These are phyloP conservation scores for Leccinum rimulosum DNA, from an alignment of 768 basidiomycete genomes.

Conservation along the genomic window DNA sequence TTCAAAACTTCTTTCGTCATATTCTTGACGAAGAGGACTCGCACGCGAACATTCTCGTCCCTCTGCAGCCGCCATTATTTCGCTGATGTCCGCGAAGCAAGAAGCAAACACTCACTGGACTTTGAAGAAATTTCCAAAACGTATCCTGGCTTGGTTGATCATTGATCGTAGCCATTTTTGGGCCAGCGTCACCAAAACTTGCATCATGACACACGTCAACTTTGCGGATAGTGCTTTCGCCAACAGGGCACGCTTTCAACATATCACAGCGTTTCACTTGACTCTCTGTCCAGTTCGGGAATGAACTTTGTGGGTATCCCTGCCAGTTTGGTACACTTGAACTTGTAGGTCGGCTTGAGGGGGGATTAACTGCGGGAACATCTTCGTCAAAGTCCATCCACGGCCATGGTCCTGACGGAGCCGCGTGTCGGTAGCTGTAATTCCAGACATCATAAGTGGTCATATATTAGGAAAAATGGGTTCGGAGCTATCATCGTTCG, in stretches of 20 bases:
- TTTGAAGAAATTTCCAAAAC: slow-evolving; percentile 36
- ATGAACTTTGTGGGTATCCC: slow-evolving; percentile 29
- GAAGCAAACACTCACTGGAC: slow-evolving; percentile 32
- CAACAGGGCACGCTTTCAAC: slow-evolving; percentile 19
- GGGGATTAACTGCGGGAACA: slow-evolving; percentile 1
- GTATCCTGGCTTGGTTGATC: slow-evolving; percentile 14
- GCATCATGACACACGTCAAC: slow-evolving; percentile 22
- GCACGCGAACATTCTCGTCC: slow-evolving; percentile 39
- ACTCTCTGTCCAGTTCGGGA: slow-evolving; percentile 32
- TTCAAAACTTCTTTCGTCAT: slow-evolving; percentile 50
- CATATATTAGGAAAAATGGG: background rate
- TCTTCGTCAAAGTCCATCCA: slow-evolving; percentile 40
- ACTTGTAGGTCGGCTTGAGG: background rate
- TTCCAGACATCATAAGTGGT: background rate
- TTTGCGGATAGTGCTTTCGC: slow-evolving; percentile 18
- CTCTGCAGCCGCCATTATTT: slow-evolving; percentile 17
- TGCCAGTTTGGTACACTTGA: slow-evolving; percentile 13
- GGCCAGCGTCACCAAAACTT: slow-evolving; percentile 1
- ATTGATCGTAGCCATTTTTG: background rate
- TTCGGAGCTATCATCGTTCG: background rate
- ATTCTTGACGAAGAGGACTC: slow-evolving; percentile 50
- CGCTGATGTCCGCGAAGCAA: background rate
- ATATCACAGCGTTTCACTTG: slow-evolving; percentile 33
- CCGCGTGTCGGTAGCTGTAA: slow-evolving; percentile 35
- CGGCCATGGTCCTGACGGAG: slow-evolving; percentile 42